These are phyloP conservation scores for Aspergillus sclerotiicarbonarius DNA, from an alignment of 495 filamentous ascomycete species.

Conservation along the genomic window DNA sequence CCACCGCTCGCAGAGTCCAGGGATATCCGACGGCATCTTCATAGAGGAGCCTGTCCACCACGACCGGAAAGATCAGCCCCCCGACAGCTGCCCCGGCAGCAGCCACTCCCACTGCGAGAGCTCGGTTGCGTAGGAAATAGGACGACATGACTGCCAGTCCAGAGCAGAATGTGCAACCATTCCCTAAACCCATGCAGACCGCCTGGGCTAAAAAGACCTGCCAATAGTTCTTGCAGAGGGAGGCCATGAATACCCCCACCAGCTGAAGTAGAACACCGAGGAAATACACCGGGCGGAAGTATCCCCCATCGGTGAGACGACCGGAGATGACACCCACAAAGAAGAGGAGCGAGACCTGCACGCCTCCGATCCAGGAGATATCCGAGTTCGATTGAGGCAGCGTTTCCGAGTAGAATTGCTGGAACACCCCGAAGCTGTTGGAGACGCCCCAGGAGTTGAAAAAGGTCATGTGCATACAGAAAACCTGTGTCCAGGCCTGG, in stretches of 20 bases:
- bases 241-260: conserved; percentile 58
- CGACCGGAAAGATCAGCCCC: conserved; percentile 64
- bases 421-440: conserved; percentile 37
- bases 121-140: conserved; percentile 62
- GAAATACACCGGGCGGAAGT: conserved; percentile 48
- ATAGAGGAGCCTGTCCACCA: conserved; percentile 60
- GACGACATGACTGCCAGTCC: conserved; percentile 56
- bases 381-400: conserved; percentile 46
- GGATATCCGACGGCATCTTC: conserved; percentile 62
- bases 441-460: conserved; percentile 31
- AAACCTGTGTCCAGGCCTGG: conserved; percentile 31
- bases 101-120: conserved; percentile 58
- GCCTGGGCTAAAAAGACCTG: conserved; percentile 64
- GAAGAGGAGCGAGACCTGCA: conserved; percentile 35
- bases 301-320: conserved; percentile 57
- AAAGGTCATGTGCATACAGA: conserved; percentile 24
- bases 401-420: conserved; percentile 55
- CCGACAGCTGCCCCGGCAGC: conserved; percentile 63
- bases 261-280: conserved; percentile 48
- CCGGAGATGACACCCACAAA: conserved; percentile 46
- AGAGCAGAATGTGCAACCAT: conserved; percentile 62
- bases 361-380: conserved; percentile 59
- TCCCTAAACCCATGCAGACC: conserved; percentile 61
- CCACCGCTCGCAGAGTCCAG: conserved; percentile 66
- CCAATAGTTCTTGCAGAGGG: conserved; percentile 47